Base-by-base conservation (phyloP, 495 filamentous ascomycete genomes). In the Ramalina intermedia region DNA sequence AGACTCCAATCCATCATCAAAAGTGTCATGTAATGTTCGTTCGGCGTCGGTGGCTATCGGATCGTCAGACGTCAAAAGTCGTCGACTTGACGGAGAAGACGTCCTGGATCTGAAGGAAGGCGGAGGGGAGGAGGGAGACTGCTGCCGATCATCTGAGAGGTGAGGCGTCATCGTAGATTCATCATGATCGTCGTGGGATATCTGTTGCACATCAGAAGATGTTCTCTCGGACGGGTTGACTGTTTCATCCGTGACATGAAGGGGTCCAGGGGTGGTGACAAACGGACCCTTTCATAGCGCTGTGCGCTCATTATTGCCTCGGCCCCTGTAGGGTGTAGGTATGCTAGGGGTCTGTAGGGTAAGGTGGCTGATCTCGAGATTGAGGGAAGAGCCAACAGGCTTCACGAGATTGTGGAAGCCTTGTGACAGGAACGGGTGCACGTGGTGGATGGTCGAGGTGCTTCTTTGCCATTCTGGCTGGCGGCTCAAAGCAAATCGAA, bases 51-150 rank as follows among this genome's bases (percentile, higher is more conserved):
- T 65, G 29, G 63, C 58, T 39, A 71, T 64, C 18, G 77, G 71
- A 48, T 80, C 75, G 49, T 69, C 63, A 36, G 67, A 54, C 18
- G 58, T 65, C 27, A 79, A 64, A 46, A 76, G 64, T 40, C 75
- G 70, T 57, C 72, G 71, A 37, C 74, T 70, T 46, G 77, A 73
- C 29, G 78, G 75, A 6, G 88, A 94, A 1, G 85, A 85, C 1
- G 80, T 78, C 47, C 84, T 78, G 37, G 89, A 96, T 58, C 75
- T 86, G 63, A 96, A 98, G 9, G 93, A 96, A 18, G 93, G 91
- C 17, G 93, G 89, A 39, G 91, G 88, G 48, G 93, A 96, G 59
- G 72, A 78, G 20, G 88, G 85, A 46, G 82, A 78, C 24, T 71
- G 62, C 41, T 69, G 59, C 18, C 61, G 54, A 50, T 57, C 47